Conservation (phyloP, 352 stramenopile genomes). For the Globisporangium recalcitrans region DNA sequence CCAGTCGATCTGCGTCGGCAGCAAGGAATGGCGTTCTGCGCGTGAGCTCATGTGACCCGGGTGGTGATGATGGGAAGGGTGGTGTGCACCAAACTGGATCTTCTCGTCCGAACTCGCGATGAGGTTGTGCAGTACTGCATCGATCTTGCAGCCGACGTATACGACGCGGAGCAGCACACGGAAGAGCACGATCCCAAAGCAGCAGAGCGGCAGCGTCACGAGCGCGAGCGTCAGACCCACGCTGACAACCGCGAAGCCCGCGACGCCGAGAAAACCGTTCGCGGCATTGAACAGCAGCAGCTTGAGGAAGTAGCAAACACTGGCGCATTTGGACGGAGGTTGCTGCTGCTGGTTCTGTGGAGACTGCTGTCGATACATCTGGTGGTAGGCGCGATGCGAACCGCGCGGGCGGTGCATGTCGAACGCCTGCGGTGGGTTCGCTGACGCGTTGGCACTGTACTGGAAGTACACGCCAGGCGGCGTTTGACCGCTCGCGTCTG, state of each 20-base stretch:
- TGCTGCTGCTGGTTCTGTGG: neutral
- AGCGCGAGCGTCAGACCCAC: constrained; percentile 21
- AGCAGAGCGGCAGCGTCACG: constrained; percentile 45
- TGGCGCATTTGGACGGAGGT: neutral
- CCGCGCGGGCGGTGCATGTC: constrained; percentile 12
- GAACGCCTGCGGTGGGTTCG: neutral
- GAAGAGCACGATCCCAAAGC: constrained; percentile 48
- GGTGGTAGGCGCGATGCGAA: constrained; percentile 11
- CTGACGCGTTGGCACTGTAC: neutral
- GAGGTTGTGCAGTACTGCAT: constrained; percentile 50
- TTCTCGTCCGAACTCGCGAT: constrained; percentile 25
- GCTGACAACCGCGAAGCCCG: constrained; percentile 13
- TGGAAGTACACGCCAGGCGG: neutral
- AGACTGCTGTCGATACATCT: constrained; percentile 8
- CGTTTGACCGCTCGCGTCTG: neutral
- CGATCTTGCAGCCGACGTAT: constrained; percentile 34
- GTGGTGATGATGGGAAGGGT: constrained; percentile 16
- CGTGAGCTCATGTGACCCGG: neutral
- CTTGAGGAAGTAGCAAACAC: constrained; percentile 13
- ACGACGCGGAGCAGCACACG: constrained; percentile 31
- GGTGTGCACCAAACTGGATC: constrained; percentile 26
- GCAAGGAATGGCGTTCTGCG: constrained; percentile 27
- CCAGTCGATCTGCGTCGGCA: constrained; percentile 30
- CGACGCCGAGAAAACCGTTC: constrained; percentile 16
- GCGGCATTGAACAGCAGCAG: constrained; percentile 20